phyloP scores from a whole-genome alignment of 345 rosid species.

The Abelmoschus esculentus region DNA sequence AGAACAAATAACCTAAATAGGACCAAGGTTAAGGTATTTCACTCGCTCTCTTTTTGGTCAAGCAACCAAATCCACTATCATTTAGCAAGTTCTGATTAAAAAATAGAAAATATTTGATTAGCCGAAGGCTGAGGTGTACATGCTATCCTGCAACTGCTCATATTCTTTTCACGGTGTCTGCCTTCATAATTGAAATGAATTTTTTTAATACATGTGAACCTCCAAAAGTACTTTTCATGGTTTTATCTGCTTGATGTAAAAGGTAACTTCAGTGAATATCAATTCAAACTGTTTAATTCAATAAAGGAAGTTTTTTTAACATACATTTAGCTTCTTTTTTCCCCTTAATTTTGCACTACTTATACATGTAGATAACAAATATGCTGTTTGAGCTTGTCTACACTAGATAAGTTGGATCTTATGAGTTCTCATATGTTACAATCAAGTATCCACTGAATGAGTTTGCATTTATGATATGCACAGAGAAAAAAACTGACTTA shows the following conservation, averaged over 20 bases:
- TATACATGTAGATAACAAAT: not conserved
- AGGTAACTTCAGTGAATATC: not conserved
- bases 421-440: not conserved
- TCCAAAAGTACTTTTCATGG: not conserved
- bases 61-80: not conserved
- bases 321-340: not conserved
- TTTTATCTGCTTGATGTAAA: not conserved
- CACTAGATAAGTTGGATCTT: not conserved
- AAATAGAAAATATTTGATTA: not conserved
- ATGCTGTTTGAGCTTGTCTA: not conserved
- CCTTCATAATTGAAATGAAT: not conserved
- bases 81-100: not conserved
- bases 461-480: not conserved
- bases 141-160: not conserved
- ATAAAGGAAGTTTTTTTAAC: not conserved
- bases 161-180: not conserved
- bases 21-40: slow-evolving; percentile 17
- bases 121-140: not conserved
- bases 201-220: not conserved
- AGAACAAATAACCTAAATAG: slow-evolving; percentile 7
- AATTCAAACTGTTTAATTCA: not conserved
- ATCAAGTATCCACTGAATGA: not conserved
- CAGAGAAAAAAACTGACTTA: not conserved
- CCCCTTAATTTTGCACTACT: not conserved
- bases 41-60: not conserved